These are phyloP conservation scores for Trichothecium roseum DNA, from an alignment of 2,329 filamentous ascomycete species.

Conservation along the genomic window DNA sequence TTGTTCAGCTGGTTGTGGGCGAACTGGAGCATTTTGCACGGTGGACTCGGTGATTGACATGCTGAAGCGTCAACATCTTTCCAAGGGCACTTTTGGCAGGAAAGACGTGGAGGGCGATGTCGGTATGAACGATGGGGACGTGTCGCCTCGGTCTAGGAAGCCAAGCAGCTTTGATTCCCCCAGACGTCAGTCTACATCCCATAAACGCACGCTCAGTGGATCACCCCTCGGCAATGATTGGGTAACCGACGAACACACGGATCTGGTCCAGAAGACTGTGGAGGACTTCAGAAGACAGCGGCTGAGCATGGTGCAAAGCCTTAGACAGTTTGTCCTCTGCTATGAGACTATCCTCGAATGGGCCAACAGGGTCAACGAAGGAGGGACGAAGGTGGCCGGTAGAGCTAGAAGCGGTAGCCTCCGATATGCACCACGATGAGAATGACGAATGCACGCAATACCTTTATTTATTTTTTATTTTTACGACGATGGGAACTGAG, in stretches of 20 bases:
- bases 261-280: constrained; percentile 78
- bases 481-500: too few species aligned
- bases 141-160: constrained; percentile 17
- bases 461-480: too few species aligned
- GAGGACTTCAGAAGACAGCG: constrained; percentile 83
- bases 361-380: constrained; percentile 44
- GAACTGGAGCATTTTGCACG: constrained; percentile 93
- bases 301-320: constrained; percentile 91
- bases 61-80: constrained; percentile 65
- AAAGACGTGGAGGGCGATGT: constrained; percentile 33
- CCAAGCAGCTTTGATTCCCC: constrained; percentile 12
- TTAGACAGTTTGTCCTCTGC: constrained; percentile 88
- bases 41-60: constrained; percentile 95
- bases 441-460: background rate
- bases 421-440: constrained; percentile 8
- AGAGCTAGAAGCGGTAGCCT: constrained; percentile 21
- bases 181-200: constrained; percentile 8
- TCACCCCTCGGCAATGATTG: constrained; percentile 43
- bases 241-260: constrained; percentile 59
- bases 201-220: constrained; percentile 7
- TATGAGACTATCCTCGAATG: constrained; percentile 94
- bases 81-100: background rate
- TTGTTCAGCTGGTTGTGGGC: constrained; percentile 90
- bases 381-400: constrained; percentile 9
- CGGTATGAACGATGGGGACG: constrained; percentile 26